Percentiles rank a stretch among this genome's conserved stretches.
These are phyloP conservation scores for Cordyceps fumosorosea DNA, from an alignment of 2,329 filamentous ascomycete genomes.

Conservation along the genomic window DNA sequence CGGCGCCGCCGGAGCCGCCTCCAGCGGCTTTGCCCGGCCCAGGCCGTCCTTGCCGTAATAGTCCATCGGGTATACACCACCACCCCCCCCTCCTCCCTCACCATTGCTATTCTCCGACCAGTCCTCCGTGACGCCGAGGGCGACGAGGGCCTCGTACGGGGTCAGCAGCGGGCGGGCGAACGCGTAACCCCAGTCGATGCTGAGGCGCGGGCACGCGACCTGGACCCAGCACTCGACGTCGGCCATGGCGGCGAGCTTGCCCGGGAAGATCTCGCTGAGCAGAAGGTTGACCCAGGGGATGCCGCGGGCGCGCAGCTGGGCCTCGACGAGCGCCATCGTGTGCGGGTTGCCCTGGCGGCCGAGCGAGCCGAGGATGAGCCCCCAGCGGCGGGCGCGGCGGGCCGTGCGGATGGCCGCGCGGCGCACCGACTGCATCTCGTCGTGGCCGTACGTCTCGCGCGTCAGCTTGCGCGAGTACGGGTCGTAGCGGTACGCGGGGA, in stretches of 20 bases:
- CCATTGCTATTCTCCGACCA: conserved; percentile 54
- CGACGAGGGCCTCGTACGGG: conserved; percentile 89
- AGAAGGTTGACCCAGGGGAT: conserved; percentile 81
- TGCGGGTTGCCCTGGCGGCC: conserved; percentile 94
- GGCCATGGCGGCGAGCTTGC: conserved; percentile 85
- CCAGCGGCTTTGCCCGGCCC: conserved; percentile 62
- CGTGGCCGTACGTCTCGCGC: conserved; percentile 84
- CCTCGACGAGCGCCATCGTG: conserved; percentile 81
- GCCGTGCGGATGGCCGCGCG: conserved; percentile 70
- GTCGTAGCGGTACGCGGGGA: conserved; percentile 93
- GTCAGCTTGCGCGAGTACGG: conserved; percentile 91
- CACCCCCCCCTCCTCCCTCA: conserved; percentile 16
- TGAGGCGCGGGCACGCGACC: conserved; percentile 90
- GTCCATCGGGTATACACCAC: conserved; percentile 89
- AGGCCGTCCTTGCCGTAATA: conserved; percentile 92
- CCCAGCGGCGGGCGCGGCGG: conserved; percentile 78
- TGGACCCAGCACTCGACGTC: conserved; percentile 99
- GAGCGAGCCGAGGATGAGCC: conserved; percentile 85
- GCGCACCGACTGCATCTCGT: conserved; percentile 79
- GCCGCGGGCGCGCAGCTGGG: conserved; percentile 60
- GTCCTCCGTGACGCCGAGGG: conserved; percentile 70
- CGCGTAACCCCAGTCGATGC: conserved; percentile 98
- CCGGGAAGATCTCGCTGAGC: conserved; percentile 92
- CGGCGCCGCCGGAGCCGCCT: conserved; percentile 19
- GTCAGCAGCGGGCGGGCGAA: conserved; percentile 84